Conservation (phyloP, 352 stramenopile genomes). For the Phytophthora pini region DNA sequence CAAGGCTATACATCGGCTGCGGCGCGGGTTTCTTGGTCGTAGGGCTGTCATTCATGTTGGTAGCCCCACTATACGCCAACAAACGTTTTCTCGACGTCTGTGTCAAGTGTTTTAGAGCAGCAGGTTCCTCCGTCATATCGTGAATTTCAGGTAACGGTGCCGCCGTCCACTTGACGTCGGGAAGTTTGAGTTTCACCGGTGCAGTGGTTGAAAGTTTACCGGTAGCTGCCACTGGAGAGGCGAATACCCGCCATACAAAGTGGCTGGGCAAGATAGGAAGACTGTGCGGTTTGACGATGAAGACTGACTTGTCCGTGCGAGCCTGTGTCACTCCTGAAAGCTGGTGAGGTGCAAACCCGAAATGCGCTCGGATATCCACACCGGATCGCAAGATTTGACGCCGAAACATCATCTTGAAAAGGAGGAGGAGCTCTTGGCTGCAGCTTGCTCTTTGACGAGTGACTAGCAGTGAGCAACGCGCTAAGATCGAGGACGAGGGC, state of each 20-base stretch:
- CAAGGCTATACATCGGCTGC: conserved; percentile 52
- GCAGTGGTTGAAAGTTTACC: conserved; percentile 7
- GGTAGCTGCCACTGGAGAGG: conserved; percentile 4
- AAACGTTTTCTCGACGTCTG: conserved; percentile 31
- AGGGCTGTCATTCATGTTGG: not conserved
- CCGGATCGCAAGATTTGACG: conserved; percentile 17
- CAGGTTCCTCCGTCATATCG: conserved; percentile 35
- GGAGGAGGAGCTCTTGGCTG: conserved; percentile 1
- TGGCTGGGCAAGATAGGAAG: conserved; percentile 28
- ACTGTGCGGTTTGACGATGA: conserved; percentile 22
- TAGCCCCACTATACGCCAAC: not conserved
- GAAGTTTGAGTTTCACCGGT: conserved; percentile 8
- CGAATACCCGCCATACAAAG: conserved; percentile 21
- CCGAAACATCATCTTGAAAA: conserved; percentile 18
- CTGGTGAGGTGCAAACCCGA: conserved; percentile 36
- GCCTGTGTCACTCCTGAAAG: conserved; percentile 21
- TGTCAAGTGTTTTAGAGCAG: conserved; percentile 39
- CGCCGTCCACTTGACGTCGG: conserved; percentile 19
- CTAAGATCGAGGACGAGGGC: conserved; percentile 7
- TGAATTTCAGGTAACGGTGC: conserved; percentile 48
- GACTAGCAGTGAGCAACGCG: not conserved
- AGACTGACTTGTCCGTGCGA: conserved; percentile 17
- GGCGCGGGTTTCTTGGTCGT: conserved; percentile 50
- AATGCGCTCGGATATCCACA: conserved; percentile 12
- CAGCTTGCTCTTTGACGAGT: conserved; percentile 14